phyloP scores from a whole-genome alignment of 192 early-diverging fungal species.

The Coemansia sp. region DNA sequence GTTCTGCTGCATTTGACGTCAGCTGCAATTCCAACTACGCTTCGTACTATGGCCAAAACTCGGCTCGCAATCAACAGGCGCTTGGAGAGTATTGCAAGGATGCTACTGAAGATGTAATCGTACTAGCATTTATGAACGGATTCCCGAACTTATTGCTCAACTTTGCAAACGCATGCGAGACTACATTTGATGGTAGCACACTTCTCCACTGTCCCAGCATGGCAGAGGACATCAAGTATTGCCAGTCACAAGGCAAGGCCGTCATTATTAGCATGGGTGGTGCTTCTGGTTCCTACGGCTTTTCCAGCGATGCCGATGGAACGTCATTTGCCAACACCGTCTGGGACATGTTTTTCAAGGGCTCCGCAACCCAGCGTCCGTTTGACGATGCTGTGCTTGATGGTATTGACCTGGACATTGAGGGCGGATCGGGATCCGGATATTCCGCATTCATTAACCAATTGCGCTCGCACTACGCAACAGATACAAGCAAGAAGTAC shows the following conservation, averaged over 20 bases:
- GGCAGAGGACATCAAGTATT: constrained; percentile 62
- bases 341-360: constrained; percentile 61
- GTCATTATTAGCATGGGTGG: constrained; percentile 70
- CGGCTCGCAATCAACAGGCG: constrained; percentile 42
- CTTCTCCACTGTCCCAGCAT: constrained; percentile 62
- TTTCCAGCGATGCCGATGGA: constrained; percentile 55
- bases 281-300: constrained; percentile 60
- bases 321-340: constrained; percentile 55
- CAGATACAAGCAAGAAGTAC: constrained; percentile 44
- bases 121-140: constrained; percentile 62
- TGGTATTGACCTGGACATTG: constrained; percentile 64
- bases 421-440: constrained; percentile 50
- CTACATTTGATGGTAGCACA: constrained; percentile 56
- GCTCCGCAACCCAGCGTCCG: constrained; percentile 55
- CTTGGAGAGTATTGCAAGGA: constrained; percentile 65
- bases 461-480: constrained; percentile 51
- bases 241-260: constrained; percentile 64
- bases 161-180: constrained; percentile 59
- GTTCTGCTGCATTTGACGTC: constrained; percentile 49
- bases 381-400: constrained; percentile 64
- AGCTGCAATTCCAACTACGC: constrained; percentile 51
- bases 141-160: constrained; percentile 61
- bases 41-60: constrained; percentile 56
- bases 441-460: constrained; percentile 56
- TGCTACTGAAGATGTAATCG: constrained; percentile 60